Evolutionary conservation across 331 rosid genomes (phyloP).

Genomic region (Dryas integrifolia): DNA sequence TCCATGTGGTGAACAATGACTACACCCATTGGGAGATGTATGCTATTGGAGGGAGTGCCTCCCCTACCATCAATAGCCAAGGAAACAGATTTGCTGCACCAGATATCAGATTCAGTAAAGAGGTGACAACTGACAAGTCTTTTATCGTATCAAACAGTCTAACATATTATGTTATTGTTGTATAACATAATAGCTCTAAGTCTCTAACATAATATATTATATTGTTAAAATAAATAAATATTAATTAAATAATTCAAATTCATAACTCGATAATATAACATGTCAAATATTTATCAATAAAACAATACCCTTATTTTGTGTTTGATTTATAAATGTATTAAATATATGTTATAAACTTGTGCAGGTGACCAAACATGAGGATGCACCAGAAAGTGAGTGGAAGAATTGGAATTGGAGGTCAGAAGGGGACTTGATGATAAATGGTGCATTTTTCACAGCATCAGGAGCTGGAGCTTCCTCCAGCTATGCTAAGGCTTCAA

Average conservation of each 20-base stretch:
- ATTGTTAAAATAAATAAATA: no score
- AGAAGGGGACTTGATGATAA: conserved; percentile 67
- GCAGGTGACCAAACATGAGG: conserved; percentile 91
- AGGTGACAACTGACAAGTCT: conserved; percentile 36
- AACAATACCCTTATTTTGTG: no score
- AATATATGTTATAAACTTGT: background rate
- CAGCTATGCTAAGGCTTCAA: conserved; percentile 85
- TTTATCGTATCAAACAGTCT: no score
- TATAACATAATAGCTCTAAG: no score
- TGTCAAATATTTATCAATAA: no score
- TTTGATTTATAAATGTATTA: background rate
- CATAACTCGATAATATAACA: no score
- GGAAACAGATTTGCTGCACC: conserved; percentile 94
- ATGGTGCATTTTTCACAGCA: conserved; percentile 79
- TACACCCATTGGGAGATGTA: conserved; percentile 99
- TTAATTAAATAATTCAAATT: no score
- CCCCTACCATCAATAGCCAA: conserved; percentile 87
- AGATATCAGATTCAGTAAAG: conserved; percentile 72
- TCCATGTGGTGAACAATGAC: conserved; percentile 98
- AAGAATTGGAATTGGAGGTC: conserved; percentile 87
- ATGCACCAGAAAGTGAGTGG: conserved; percentile 82
- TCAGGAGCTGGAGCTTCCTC: conserved; percentile 87
- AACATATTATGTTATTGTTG: no score
- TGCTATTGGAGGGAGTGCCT: conserved; percentile 93
- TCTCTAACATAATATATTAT: no score